These are phyloP conservation scores for Coffea canephora DNA, from an alignment of 257 asterid species.

Conservation along the genomic window DNA sequence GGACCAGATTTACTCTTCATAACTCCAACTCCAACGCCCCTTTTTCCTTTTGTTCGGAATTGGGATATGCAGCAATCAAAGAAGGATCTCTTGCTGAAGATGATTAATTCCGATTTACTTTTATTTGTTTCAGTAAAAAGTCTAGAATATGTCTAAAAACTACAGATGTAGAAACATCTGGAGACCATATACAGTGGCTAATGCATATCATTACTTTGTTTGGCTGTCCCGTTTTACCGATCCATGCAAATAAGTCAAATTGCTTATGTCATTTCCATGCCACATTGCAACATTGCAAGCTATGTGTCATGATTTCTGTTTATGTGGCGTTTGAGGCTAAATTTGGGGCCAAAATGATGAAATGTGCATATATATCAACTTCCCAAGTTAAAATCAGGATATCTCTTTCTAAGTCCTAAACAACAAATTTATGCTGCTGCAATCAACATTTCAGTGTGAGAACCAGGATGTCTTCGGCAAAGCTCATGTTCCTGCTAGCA, in stretches of 20 bases:
- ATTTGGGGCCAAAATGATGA: neutral
- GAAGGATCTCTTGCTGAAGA: too few relatives aligned
- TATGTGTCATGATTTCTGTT: conserved; percentile 18
- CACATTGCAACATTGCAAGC: conserved; percentile 20
- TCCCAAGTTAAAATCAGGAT: neutral
- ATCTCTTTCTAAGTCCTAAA: neutral
- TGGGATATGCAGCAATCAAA: too few relatives aligned
- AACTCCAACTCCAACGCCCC: too few relatives aligned
- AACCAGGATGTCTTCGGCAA: conserved; percentile 20
- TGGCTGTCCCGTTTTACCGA: neutral
- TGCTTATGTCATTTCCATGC: conserved; percentile 16
- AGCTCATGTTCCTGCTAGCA: conserved; percentile 10
- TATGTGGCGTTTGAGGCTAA: conserved; percentile 24
- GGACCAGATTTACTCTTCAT: too few relatives aligned
- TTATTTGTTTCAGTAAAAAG: too few relatives aligned
- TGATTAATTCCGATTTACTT: too few relatives aligned
- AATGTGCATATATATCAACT: neutral
- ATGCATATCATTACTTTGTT: conserved; percentile 7
- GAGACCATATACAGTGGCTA: neutral
- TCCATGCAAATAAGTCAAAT: conserved; percentile 19
- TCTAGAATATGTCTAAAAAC: neutral
- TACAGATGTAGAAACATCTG: conserved; percentile 6
- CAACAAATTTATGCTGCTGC: neutral
- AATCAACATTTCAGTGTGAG: neutral
- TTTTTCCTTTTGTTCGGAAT: too few relatives aligned